Percentiles rank a stretch among this genome's conserved stretches.
phyloP scores from a whole-genome alignment of 179 eudicot species.

The Silene vulgaris region DNA sequence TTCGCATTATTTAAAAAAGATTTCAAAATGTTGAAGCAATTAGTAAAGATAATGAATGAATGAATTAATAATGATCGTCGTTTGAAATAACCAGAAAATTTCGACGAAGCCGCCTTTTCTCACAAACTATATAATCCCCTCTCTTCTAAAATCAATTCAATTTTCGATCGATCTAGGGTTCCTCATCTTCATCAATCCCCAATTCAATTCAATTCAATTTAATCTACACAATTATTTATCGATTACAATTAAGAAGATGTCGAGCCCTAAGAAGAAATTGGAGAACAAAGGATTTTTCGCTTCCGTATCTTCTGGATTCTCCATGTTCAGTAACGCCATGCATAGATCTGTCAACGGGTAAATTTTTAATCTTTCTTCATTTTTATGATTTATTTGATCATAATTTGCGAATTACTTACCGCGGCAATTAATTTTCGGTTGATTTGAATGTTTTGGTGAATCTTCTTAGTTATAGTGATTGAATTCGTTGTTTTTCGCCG shows the following conservation, averaged over 20 bases:
- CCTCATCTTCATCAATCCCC: constrained; percentile 4
- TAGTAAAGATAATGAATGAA: neutral
- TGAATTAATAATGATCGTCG: neutral
- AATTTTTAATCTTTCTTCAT: neutral
- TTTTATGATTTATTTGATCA: neutral
- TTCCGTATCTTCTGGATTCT: constrained; percentile 42
- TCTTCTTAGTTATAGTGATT: neutral
- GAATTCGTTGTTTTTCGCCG: neutral
- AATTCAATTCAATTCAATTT: constrained; percentile 3
- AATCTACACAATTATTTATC: neutral
- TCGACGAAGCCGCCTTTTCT: constrained; percentile 5
- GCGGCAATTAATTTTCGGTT: neutral
- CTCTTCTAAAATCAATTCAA: neutral
- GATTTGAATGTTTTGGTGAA: constrained; percentile 5
- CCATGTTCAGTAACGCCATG: constrained; percentile 50
- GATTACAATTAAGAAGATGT: constrained; percentile 27
- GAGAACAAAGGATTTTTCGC: constrained; percentile 44
- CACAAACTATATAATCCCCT: neutral
- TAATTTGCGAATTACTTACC: neutral
- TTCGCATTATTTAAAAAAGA: neutral
- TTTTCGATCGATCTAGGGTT: constrained; percentile 16
- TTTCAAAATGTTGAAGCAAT: neutral
- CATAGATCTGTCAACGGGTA: constrained; percentile 57
- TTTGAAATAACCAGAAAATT: neutral
- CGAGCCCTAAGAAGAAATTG: constrained; percentile 36